phyloP scores from a whole-genome alignment of 2,329 filamentous ascomycete genomes.

The Stachybotrys echinatus region DNA sequence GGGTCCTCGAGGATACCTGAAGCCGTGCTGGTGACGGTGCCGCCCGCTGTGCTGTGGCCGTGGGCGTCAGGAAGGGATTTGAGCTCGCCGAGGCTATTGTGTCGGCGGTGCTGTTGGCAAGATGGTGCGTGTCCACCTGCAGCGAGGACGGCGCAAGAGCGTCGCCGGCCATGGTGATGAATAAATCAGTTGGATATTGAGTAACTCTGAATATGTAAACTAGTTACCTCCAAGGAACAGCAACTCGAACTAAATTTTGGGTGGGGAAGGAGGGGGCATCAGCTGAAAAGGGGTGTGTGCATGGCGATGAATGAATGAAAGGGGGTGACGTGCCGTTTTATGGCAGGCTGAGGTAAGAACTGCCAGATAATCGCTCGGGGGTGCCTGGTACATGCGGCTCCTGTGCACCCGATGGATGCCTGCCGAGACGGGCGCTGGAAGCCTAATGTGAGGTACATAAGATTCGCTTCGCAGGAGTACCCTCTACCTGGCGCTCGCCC shows the following conservation, averaged over 20 bases:
- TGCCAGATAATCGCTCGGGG: background rate
- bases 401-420: too few relatives aligned
- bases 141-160: background rate
- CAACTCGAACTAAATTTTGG: too few relatives aligned
- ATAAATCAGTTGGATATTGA: too few relatives aligned
- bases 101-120: constrained; percentile 11
- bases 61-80: constrained; percentile 18
- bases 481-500: background rate
- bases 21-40: constrained; percentile 9
- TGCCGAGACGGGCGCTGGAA: too few relatives aligned
- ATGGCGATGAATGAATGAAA: too few relatives aligned
- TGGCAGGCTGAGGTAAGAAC: background rate
- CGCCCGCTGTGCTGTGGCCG: constrained; percentile 9
- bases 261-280: too few relatives aligned
- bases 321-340: too few relatives aligned
- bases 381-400: background rate
- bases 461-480: background rate
- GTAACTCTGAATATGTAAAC: too few relatives aligned
- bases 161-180: constrained; percentile 1
- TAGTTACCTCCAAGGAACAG: too few relatives aligned
- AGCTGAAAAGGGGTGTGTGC: too few relatives aligned
- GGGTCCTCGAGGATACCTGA: constrained; percentile 13
- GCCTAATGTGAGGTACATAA: background rate
- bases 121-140: constrained; percentile 5
- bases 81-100: constrained; percentile 11